Base-by-base conservation (phyloP, 768 basidiomycete species). In the Hortiboletus campestris region DNA sequence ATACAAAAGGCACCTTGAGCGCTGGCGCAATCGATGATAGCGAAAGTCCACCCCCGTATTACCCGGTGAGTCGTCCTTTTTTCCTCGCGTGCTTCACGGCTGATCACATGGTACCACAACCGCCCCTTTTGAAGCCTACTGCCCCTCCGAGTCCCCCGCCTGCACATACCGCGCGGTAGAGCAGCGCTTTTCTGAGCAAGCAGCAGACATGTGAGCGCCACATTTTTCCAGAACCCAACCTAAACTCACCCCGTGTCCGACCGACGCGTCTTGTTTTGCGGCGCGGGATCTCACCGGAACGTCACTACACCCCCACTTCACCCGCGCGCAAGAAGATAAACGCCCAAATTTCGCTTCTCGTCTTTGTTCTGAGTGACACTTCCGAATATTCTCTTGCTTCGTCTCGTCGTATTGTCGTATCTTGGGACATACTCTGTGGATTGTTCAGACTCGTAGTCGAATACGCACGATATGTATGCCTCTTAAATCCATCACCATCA, bases 41-140 rank as follows among this genome's bases (percentile, higher is more conserved):
- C 38, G 49, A 55, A 20, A 66, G 56, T 51, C 67, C 66, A 28
- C 66, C 66, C 2, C 66, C 67, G 1, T 67, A 67, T 41, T 63
- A 49, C 6, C 47, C 70, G n/a, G 68, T 70, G 46, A 64, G 68
- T 32, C 20, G 1, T 41, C 20, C 12, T 19, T 32, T 36, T 28
- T 11, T n/a, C 48, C 29, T 40, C 28, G 20, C 19, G 19, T 22
- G 12, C 6, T n/a, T 35, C 35, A 17, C 16, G 22, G 10, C 3
- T 25, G 14, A 9, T 32, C 36, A 32, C 46, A 43, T 36, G n/a
- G 3, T 25, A 39, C 29, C 13, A 10, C 6, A 19, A 44, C 34
- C 29, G 22, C 38, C 2, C 45, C 6, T 41, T 32, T 38, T 22
- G 4, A 40, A 62, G 59, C 51, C 52, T 19, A 17, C 42, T 16